These are phyloP conservation scores for Diospyros kaki DNA, from an alignment of 148 eudicot genomes.

Conservation along the genomic window DNA sequence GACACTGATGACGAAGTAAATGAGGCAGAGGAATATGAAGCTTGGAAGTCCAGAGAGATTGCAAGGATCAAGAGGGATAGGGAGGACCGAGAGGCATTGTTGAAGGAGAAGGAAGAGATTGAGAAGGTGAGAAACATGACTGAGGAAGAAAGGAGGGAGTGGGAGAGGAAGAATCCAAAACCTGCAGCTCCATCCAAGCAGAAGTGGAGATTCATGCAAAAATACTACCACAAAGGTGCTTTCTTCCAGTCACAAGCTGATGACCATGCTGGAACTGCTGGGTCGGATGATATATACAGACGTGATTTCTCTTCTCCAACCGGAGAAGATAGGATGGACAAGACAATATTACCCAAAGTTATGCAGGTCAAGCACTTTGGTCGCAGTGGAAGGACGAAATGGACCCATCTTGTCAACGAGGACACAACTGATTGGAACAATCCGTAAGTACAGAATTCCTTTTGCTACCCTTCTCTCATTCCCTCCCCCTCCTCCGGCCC, in stretches of 20 bases:
- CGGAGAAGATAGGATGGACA: constrained; percentile 87
- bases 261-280: constrained; percentile 63
- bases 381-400: constrained; percentile 90
- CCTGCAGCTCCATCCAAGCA: constrained; percentile 41
- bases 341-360: constrained; percentile 81
- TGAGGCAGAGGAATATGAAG: constrained; percentile 91
- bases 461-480: background rate
- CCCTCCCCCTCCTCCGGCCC: too few relatives aligned
- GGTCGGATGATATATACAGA: constrained; percentile 39
- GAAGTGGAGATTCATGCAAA: constrained; percentile 97
- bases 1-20: constrained; percentile 91
- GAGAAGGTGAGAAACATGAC: constrained; percentile 94
- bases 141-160: constrained; percentile 89
- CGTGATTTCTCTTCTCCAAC: constrained; percentile 91
- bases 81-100: constrained; percentile 70
- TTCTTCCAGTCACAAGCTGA: constrained; percentile 76
- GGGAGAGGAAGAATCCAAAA: constrained; percentile 87
- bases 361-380: constrained; percentile 98
- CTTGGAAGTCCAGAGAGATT: constrained; percentile 85
- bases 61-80: constrained; percentile 91
- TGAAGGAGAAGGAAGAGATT: constrained; percentile 92
- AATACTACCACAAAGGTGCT: constrained; percentile 92
- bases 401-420: constrained; percentile 94
- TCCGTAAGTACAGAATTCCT: constrained; percentile 47
- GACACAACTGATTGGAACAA: constrained; percentile 89